Conservation (phyloP, 768 basidiomycete genomes). For the Piloderma croceum region DNA sequence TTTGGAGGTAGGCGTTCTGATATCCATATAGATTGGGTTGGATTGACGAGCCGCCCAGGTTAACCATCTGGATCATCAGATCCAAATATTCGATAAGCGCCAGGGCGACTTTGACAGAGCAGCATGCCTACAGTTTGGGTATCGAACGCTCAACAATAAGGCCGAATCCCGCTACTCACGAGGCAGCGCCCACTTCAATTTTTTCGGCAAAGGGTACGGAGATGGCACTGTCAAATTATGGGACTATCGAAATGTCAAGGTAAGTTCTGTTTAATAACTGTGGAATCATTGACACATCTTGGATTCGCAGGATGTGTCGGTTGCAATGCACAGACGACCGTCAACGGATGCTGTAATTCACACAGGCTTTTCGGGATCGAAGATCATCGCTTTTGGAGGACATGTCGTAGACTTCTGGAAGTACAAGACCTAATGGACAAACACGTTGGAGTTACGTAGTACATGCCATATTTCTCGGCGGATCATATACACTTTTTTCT, state of each 20-base stretch:
- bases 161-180: constrained; percentile 26
- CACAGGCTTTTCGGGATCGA: too few species aligned
- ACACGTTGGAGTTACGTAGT: too few species aligned
- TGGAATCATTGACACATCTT: too few species aligned
- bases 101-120: constrained; percentile 31
- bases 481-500: too few species aligned
- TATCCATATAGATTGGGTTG: constrained; percentile 7
- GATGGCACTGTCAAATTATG: constrained; percentile 42
- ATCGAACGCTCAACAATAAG: constrained; percentile 23
- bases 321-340: too few species aligned
- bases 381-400: too few species aligned
- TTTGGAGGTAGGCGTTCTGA: constrained; percentile 39
- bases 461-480: too few species aligned
- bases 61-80: constrained; percentile 43
- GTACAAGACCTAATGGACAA: too few species aligned
- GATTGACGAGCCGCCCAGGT: constrained; percentile 31
- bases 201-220: constrained; percentile 42
- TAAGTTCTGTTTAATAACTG: too few species aligned
- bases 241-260: constrained; percentile 47
- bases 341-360: too few species aligned
- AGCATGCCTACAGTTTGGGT: constrained; percentile 42
- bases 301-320: too few species aligned
- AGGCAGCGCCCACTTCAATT: constrained; percentile 35
- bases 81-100: constrained; percentile 44
- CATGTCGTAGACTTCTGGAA: too few species aligned